These are phyloP conservation scores for Bonia amplexicaulis DNA, from an alignment of 176 grass and related monocot genomes.

Conservation along the genomic window DNA sequence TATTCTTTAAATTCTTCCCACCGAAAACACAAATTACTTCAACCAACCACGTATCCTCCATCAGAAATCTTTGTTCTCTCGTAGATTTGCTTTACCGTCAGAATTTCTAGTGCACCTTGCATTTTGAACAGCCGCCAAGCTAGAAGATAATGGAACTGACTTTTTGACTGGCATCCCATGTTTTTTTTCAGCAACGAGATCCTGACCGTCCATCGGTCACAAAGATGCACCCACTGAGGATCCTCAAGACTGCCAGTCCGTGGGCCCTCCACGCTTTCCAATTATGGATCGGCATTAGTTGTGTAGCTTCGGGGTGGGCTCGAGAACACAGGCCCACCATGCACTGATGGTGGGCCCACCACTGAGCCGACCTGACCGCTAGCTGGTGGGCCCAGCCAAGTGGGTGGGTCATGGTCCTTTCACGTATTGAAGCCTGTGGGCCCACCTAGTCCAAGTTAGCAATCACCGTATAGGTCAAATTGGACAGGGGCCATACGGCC, in stretches of 20 bases:
- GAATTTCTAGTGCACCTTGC: background rate
- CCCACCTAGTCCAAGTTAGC: background rate
- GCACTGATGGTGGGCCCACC: background rate
- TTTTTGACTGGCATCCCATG: background rate
- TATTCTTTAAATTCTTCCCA: no score
- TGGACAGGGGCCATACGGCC: background rate
- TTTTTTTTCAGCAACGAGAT: background rate
- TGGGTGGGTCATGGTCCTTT: slow-evolving; percentile 7
- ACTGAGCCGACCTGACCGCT: background rate
- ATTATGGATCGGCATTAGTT: background rate
- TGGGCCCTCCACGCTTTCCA: background rate
- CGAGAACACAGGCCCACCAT: background rate
- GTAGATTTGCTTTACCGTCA: no score
- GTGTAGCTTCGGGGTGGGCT: background rate
- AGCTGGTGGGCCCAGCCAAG: background rate
- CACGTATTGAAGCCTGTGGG: background rate
- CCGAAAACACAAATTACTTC: no score
- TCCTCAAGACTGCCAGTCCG: background rate
- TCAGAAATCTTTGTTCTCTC: no score
- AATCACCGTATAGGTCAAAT: background rate
- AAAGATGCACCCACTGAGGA: background rate
- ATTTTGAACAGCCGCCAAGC: slow-evolving; percentile 1
- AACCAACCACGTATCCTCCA: no score
- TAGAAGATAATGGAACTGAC: background rate
- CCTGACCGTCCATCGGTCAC: background rate